phyloP scores from a whole-genome alignment of 2,329 filamentous ascomycete species.

The Beauveria bassiana region DNA sequence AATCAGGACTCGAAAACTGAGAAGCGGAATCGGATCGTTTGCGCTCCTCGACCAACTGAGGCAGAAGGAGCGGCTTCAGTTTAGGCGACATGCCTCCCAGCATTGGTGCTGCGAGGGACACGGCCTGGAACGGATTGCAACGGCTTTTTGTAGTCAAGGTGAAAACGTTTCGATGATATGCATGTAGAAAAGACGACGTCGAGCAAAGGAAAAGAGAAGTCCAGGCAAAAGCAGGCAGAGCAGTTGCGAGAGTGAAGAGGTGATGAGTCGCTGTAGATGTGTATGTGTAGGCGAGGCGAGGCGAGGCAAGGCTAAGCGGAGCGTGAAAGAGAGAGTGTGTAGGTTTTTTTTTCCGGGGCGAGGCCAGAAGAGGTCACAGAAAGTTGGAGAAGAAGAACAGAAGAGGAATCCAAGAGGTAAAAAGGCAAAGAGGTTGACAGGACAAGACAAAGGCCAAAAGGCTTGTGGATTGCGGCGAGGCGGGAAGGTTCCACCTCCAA shows the following conservation, averaged over 20 bases:
- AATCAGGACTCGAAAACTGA: slow-evolving; percentile 20
- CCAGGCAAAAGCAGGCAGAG: not conserved
- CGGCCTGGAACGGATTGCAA: slow-evolving; percentile 4
- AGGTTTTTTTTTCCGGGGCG: not conserved
- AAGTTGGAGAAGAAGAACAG: slow-evolving; percentile 6
- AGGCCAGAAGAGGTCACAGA: not conserved
- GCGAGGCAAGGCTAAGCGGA: not conserved
- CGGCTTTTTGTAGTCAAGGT: not conserved
- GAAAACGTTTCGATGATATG: slow-evolving; percentile 1
- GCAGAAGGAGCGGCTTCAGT: slow-evolving; percentile 46
- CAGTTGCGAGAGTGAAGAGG: not conserved
- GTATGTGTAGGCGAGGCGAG: not conserved
- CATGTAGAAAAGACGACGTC: not conserved
- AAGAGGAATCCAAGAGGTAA: not conserved
- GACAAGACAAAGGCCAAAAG: not conserved
- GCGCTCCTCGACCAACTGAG: slow-evolving; percentile 45
- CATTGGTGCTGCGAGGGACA: slow-evolving; percentile 3
- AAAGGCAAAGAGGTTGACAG: not conserved
- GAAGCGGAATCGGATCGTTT: slow-evolving; percentile 28
- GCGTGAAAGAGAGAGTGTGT: not conserved
- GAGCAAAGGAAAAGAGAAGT: not conserved
- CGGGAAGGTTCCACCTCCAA: slow-evolving; percentile 9
- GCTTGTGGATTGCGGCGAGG: slow-evolving; percentile 7
- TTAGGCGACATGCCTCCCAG: slow-evolving; percentile 34
- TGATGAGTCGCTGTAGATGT: not conserved